These are phyloP conservation scores for Neoboletus subvelutipes DNA, from an alignment of 768 basidiomycete species.

Conservation along the genomic window DNA sequence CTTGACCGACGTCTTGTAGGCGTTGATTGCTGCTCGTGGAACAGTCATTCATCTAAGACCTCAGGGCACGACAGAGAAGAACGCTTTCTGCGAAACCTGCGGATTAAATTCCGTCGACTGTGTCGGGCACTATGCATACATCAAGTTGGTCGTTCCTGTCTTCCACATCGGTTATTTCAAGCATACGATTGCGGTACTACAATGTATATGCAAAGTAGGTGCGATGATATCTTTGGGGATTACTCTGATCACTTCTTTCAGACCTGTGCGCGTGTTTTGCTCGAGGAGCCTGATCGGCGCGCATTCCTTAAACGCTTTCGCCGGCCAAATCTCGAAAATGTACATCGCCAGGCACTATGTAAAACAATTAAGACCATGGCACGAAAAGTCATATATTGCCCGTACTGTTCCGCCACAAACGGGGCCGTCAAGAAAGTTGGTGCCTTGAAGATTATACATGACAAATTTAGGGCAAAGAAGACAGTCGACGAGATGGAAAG, in stretches of 20 bases:
- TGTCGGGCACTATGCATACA: constrained; percentile 98
- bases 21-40: constrained; percentile 2
- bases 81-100: constrained; percentile 91
- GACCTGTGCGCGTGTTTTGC: constrained; percentile 90
- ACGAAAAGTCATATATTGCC: constrained; percentile 89
- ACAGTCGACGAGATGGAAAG: constrained; percentile 84
- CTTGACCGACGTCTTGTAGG: constrained; percentile 87
- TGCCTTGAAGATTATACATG: constrained; percentile 93
- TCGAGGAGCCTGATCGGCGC: constrained; percentile 86
- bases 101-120: constrained; percentile 90
- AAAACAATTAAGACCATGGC: constrained; percentile 86
- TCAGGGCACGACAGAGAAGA: constrained; percentile 94
- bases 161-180: constrained; percentile 99
- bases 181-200: constrained; percentile 88
- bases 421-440: constrained; percentile 96
- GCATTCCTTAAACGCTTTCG: constrained; percentile 88
- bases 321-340: constrained; percentile 85
- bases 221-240: background rate
- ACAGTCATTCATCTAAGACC: background rate
- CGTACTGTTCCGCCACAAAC: constrained; percentile 90
- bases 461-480: constrained; percentile 95
- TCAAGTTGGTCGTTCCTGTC: constrained; percentile 93
- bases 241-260: constrained; percentile 27
- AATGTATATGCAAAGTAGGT: constrained; percentile 92
- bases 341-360: constrained; percentile 76